phyloP scores from a whole-genome alignment of 108 stramenopile species.

The Discostella pseudostelligera region DNA sequence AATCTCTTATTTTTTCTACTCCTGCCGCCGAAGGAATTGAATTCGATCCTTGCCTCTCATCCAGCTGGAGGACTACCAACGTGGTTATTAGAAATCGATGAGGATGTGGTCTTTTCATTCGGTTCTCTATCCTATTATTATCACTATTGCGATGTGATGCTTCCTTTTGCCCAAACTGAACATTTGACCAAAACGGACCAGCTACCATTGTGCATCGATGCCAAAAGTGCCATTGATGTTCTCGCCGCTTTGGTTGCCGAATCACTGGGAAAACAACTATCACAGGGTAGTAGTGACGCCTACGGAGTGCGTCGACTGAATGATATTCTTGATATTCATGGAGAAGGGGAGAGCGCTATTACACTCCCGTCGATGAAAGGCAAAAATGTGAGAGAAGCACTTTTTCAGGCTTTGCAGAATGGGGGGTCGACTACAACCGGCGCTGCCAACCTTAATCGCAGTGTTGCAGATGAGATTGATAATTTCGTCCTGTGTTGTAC shows the following conservation, averaged over 20 bases:
- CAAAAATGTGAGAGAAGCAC: conserved; percentile 21
- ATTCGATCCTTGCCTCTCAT: conserved; percentile 56
- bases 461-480: conserved; percentile 6
- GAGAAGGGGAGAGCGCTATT: not conserved
- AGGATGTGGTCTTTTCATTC: conserved; percentile 52
- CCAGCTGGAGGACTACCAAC: conserved; percentile 76
- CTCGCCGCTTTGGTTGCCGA: conserved; percentile 25
- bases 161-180: conserved; percentile 19
- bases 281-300: not conserved
- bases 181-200: not conserved
- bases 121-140: conserved; percentile 76
- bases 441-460: not conserved
- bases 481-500: conserved; percentile 10
- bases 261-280: not conserved
- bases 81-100: conserved; percentile 75
- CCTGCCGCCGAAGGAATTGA: conserved; percentile 54
- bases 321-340: not conserved
- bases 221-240: conserved; percentile 17
- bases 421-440: not conserved
- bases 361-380: conserved; percentile 6
- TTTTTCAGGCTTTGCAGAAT: conserved; percentile 4
- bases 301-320: conserved; percentile 16
- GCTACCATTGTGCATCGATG: conserved; percentile 26
- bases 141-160: conserved; percentile 53
- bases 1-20: conserved; percentile 72